Conservation (phyloP, 2,329 filamentous ascomycete species). For the Aspergillus pseudonomiae region DNA sequence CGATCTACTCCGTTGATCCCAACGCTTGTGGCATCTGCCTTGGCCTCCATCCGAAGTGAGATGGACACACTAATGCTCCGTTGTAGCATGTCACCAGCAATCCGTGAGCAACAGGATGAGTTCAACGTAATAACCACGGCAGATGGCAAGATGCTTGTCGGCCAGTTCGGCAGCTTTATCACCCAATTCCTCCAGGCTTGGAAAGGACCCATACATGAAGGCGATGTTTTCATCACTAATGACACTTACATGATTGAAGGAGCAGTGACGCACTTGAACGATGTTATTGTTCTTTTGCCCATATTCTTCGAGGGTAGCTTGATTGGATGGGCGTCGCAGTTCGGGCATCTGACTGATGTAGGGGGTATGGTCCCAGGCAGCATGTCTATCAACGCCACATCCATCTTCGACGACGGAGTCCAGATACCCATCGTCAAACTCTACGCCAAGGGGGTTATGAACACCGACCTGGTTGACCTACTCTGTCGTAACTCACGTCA, state of each 20-base stretch:
- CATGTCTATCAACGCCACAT: slow-evolving; percentile 53
- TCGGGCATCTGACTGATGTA: slow-evolving; percentile 53
- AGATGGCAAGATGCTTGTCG: slow-evolving; percentile 54
- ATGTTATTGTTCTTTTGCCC: slow-evolving; percentile 54
- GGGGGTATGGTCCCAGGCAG: slow-evolving; percentile 54
- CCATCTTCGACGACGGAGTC: slow-evolving; percentile 54
- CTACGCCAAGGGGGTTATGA: slow-evolving; percentile 49
- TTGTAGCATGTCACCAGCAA: slow-evolving; percentile 55
- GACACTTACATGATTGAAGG: slow-evolving; percentile 54
- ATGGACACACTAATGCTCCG: slow-evolving; percentile 58
- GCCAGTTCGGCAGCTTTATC: slow-evolving; percentile 56
- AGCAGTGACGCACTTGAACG: slow-evolving; percentile 55
- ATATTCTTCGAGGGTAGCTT: slow-evolving; percentile 50
- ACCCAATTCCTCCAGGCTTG: slow-evolving; percentile 51
- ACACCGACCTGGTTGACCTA: slow-evolving; percentile 48
- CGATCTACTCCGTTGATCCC: slow-evolving; percentile 47
- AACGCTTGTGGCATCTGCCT: slow-evolving; percentile 49
- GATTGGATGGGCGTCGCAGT: slow-evolving; percentile 55
- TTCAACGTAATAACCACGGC: slow-evolving; percentile 57
- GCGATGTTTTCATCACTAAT: slow-evolving; percentile 56
- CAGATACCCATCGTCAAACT: slow-evolving; percentile 55
- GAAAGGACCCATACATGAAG: slow-evolving; percentile 53
- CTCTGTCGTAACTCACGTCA: slow-evolving; percentile 54
- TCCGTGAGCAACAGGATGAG: slow-evolving; percentile 56
- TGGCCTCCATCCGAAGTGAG: slow-evolving; percentile 51